These are phyloP conservation scores for Amyloporia xantha DNA, from an alignment of 768 basidiomycete genomes.

Conservation along the genomic window DNA sequence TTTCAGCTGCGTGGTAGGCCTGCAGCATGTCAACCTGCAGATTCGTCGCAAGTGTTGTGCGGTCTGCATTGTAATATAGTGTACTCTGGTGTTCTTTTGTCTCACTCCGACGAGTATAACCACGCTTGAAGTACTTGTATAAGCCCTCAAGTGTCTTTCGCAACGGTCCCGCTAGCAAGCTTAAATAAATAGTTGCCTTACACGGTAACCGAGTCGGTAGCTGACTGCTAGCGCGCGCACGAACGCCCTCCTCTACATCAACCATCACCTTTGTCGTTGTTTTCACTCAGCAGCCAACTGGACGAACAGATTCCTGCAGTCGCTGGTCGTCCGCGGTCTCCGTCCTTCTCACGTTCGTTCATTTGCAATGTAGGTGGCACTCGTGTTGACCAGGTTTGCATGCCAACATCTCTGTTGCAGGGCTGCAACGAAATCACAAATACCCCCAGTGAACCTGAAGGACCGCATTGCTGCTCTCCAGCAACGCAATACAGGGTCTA, in stretches of 20 bases:
- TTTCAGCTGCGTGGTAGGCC: too few relatives aligned
- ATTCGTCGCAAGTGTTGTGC: too few relatives aligned
- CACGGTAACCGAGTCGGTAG: constrained; percentile 1
- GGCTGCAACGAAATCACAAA: constrained; percentile 19
- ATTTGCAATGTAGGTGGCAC: constrained; percentile 13
- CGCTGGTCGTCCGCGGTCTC: constrained; percentile 27
- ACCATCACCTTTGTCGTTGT: constrained; percentile 12
- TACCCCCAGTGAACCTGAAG: constrained; percentile 50
- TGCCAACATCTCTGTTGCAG: constrained; percentile 8
- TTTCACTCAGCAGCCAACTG: constrained; percentile 8
- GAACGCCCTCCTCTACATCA: constrained; percentile 12
- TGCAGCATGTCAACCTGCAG: too few relatives aligned
- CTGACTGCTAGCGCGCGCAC: constrained; percentile 1
- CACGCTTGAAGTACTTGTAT: too few relatives aligned
- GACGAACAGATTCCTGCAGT: constrained; percentile 24
- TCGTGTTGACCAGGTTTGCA: not conserved
- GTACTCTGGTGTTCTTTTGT: too few relatives aligned
- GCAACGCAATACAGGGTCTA: constrained; percentile 36
- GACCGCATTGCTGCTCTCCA: constrained; percentile 81
- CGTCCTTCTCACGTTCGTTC: constrained; percentile 19
- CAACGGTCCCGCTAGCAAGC: too few relatives aligned
- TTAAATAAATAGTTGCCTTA: too few relatives aligned
- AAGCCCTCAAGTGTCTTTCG: too few relatives aligned
- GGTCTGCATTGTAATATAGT: too few relatives aligned
- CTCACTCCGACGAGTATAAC: too few relatives aligned